phyloP scores from a whole-genome alignment of 179 eudicot species.

The Beta corolliflora region DNA sequence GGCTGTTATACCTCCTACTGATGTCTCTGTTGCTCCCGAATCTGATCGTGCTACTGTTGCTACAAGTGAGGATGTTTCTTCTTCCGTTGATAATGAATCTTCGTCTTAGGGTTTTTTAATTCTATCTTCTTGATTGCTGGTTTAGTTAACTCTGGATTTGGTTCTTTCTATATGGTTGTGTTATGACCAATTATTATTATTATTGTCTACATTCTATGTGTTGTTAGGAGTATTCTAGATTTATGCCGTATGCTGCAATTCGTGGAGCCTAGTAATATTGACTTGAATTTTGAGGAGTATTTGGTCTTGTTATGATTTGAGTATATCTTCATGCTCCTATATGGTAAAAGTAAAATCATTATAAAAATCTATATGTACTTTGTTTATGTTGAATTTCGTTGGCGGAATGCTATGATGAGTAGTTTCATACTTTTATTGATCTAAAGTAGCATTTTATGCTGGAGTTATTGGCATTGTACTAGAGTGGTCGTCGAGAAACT shows the following conservation, averaged over 20 bases:
- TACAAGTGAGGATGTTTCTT: slow-evolving; percentile 35
- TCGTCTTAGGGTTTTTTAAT: slow-evolving; percentile 28
- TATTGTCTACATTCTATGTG: too few species aligned
- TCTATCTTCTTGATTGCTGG: neutral
- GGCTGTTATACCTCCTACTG: slow-evolving; percentile 23
- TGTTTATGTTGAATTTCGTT: neutral
- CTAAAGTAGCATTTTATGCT: neutral
- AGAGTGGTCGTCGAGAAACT: too few species aligned
- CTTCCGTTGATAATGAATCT: slow-evolving; percentile 40
- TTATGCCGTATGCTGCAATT: too few species aligned
- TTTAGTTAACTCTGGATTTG: neutral
- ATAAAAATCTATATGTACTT: too few species aligned
- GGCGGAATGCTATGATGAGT: neutral
- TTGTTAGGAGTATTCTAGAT: neutral
- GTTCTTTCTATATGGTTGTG: neutral
- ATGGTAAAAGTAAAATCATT: too few species aligned
- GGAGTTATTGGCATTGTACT: neutral
- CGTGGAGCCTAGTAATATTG: too few species aligned
- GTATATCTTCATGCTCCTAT: too few species aligned
- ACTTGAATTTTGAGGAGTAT: too few species aligned
- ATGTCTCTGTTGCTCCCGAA: slow-evolving; percentile 22
- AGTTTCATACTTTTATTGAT: neutral
- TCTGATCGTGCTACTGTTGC: slow-evolving; percentile 26
- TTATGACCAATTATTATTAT: neutral
- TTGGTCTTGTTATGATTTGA: too few species aligned